Conservation (phyloP, 352 stramenopile species). For the Phytophthora multivora region DNA sequence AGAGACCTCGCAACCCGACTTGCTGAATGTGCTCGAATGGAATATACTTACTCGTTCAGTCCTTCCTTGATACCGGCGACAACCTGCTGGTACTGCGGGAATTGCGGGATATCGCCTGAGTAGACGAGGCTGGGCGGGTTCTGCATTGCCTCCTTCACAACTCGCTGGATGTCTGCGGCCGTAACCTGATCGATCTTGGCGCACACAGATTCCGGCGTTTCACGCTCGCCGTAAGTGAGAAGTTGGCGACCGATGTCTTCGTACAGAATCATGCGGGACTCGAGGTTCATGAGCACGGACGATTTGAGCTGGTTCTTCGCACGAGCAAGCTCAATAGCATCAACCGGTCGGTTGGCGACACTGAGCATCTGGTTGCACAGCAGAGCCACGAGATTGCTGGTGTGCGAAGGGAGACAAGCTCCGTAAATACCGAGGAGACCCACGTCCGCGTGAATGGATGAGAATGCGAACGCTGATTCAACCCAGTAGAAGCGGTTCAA, state of each 20-base stretch:
- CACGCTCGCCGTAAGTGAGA: constrained; percentile 94
- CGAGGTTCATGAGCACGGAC: constrained; percentile 98
- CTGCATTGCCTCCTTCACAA: constrained; percentile 78
- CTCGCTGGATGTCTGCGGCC: constrained; percentile 82
- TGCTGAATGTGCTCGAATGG: constrained; percentile 6
- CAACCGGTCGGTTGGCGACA: constrained; percentile 78
- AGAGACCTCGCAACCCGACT: not conserved
- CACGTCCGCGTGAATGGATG: constrained; percentile 94
- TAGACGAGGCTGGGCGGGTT: constrained; percentile 84
- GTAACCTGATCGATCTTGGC: constrained; percentile 90
- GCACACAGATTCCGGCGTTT: constrained; percentile 89
- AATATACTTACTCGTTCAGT: constrained; percentile 39
- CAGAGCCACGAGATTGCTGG: constrained; percentile 92
- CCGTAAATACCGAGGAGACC: constrained; percentile 97
- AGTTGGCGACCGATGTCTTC: constrained; percentile 99
- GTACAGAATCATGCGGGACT: constrained; percentile 97
- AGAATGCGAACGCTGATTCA: constrained; percentile 97
- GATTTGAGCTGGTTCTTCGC: constrained; percentile 99
- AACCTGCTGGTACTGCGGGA: constrained; percentile 87
- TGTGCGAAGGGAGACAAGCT: constrained; percentile 80
- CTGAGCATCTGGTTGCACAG: constrained; percentile 94
- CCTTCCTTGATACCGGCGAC: constrained; percentile 76
- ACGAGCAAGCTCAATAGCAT: constrained; percentile 90
- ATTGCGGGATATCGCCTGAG: constrained; percentile 76
- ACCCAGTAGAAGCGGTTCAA: constrained; percentile 98